Conservation (phyloP, 345 rosid genomes). For the Dovyalis caffra region DNA sequence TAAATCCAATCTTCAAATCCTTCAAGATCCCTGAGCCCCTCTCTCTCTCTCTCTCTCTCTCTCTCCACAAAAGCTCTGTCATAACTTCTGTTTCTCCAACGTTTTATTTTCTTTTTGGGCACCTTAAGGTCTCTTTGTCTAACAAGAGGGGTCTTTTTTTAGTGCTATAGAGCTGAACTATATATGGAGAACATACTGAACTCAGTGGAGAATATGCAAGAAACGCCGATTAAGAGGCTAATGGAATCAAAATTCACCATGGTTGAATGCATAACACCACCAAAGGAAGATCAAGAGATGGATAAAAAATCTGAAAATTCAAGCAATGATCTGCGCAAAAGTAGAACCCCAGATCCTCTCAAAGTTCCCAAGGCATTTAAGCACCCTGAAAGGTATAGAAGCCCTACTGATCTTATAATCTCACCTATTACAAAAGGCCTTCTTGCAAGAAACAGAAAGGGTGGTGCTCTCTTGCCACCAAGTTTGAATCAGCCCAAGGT, state of each 20-base stretch:
- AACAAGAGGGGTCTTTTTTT: neutral
- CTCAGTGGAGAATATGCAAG: conserved; percentile 40
- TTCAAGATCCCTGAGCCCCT: neutral
- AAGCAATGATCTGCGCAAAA: conserved; percentile 41
- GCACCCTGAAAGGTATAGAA: conserved; percentile 79
- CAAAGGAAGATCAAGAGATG: conserved; percentile 4
- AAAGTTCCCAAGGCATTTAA: conserved; percentile 69
- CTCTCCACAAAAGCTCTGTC: neutral
- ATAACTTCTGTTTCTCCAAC: neutral
- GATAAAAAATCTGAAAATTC: conserved; percentile 30
- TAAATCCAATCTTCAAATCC: neutral
- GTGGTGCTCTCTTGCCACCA: conserved; percentile 59
- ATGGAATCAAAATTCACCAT: conserved; percentile 16
- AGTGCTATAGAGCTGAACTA: neutral
- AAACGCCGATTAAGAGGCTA: conserved; percentile 27
- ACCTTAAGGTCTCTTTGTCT: neutral
- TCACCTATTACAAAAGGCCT: conserved; percentile 81
- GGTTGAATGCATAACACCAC: conserved; percentile 25
- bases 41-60: neutral
- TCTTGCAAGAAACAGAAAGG: conserved; percentile 69
- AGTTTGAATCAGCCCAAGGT: conserved; percentile 57
- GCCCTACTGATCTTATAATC: conserved; percentile 87
- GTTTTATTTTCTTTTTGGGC: neutral
- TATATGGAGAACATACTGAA: neutral
- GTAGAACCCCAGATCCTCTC: conserved; percentile 61